Evolutionary conservation across 2,329 filamentous ascomycete species (phyloP).

Genomic region (Fusarium piperis): DNA sequence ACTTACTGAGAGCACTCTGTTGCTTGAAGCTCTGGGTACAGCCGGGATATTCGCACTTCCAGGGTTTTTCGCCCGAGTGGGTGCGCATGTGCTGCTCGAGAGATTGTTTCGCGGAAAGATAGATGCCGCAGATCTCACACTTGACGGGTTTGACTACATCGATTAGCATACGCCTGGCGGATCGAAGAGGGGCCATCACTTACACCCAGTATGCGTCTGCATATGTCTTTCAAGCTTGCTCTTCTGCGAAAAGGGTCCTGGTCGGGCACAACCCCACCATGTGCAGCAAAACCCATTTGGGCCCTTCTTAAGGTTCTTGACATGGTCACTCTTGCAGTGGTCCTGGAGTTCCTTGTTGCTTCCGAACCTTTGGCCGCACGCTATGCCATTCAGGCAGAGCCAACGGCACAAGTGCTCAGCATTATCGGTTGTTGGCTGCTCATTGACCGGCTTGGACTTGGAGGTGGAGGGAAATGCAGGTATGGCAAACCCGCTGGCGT

Average conservation of each 20-base stretch:
- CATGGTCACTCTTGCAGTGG: slow-evolving; percentile 63
- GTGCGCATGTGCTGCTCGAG: slow-evolving; percentile 73
- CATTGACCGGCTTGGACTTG: slow-evolving; percentile 22
- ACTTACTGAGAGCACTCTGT: slow-evolving; percentile 72
- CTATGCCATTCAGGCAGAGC: slow-evolving; percentile 36
- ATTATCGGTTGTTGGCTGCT: slow-evolving; percentile 27
- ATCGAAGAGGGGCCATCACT: slow-evolving; percentile 43
- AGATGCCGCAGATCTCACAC: slow-evolving; percentile 64
- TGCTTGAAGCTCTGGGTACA: slow-evolving; percentile 72
- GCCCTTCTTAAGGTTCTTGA: slow-evolving; percentile 56
- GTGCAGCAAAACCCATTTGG: slow-evolving; percentile 61
- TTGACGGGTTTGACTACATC: slow-evolving; percentile 66
- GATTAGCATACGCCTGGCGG: slow-evolving; percentile 14
- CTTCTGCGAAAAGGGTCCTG: slow-evolving; percentile 65
- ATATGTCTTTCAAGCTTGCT: slow-evolving; percentile 73
- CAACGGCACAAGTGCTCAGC: slow-evolving; percentile 49
- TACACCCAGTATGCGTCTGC: slow-evolving; percentile 72
- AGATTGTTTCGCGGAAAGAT: slow-evolving; percentile 74
- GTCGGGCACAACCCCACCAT: slow-evolving; percentile 66
- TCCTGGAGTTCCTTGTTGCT: slow-evolving; percentile 62
- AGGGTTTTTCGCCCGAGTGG: slow-evolving; percentile 73
- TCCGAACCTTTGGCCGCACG: slow-evolving; percentile 51
- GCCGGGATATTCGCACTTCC: slow-evolving; percentile 60
- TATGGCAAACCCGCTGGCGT: slow-evolving; percentile 6
- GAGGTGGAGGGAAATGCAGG: slow-evolving; percentile 9